Evolutionary conservation across 768 basidiomycete genomes (phyloP).

Genomic region (Mycena polygramma): DNA sequence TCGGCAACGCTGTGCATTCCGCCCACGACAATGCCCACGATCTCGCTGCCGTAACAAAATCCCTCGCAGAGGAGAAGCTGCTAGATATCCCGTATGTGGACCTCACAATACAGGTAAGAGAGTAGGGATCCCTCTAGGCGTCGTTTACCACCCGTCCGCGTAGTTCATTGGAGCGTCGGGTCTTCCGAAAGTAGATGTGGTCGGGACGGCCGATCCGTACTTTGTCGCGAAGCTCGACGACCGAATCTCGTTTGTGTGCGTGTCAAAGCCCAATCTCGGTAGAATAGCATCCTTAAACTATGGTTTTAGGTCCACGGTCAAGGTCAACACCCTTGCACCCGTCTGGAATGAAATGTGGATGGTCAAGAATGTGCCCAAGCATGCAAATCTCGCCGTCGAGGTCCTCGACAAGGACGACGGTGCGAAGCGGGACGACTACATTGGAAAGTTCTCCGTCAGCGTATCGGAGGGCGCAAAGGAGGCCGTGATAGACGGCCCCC

Average conservation of each 20-base stretch:
- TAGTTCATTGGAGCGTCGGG: constrained; percentile 81
- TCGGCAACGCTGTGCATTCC: constrained; percentile 43
- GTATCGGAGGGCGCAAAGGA: constrained; percentile 73
- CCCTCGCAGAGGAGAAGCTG: constrained; percentile 48
- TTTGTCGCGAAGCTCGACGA: constrained; percentile 78
- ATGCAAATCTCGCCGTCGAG: constrained; percentile 70
- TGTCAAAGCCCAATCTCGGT: constrained; percentile 28
- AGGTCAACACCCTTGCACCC: constrained; percentile 63
- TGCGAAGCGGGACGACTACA: constrained; percentile 67
- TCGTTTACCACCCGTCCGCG: neutral
- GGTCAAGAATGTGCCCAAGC: constrained; percentile 77
- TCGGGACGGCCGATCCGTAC: constrained; percentile 76
- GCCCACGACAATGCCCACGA: constrained; percentile 50
- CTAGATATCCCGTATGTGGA: constrained; percentile 66
- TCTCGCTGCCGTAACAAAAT: constrained; percentile 47
- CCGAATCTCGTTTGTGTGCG: constrained; percentile 73
- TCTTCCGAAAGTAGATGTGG: constrained; percentile 78
- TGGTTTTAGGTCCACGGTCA: constrained; percentile 70
- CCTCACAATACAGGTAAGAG: constrained; percentile 64
- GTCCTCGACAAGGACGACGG: constrained; percentile 80
- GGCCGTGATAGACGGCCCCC: constrained; percentile 67
- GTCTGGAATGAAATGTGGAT: constrained; percentile 86
- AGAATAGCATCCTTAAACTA: constrained; percentile 55
- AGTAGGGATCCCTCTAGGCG: neutral
- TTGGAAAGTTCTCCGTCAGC: constrained; percentile 72